phyloP scores from a whole-genome alignment of 441 rosid genomes.

The Isatis lusitanica region DNA sequence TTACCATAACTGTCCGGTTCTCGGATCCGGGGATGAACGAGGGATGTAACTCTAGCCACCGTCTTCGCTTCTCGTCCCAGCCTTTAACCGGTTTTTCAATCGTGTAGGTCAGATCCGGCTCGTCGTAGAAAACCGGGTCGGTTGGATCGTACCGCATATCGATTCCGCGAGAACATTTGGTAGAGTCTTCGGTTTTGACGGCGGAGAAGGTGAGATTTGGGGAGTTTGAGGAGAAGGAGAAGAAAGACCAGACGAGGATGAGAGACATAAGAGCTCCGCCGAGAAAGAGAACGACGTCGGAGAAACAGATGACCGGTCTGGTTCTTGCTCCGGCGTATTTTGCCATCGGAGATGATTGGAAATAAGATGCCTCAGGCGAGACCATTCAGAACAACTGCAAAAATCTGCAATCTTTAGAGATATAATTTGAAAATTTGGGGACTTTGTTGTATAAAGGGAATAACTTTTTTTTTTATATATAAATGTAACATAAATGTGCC shows the following conservation, averaged over 20 bases:
- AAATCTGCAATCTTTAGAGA: neutral
- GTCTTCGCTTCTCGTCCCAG: slow-evolving; percentile 80
- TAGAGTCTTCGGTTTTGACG: slow-evolving; percentile 21
- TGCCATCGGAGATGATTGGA: slow-evolving; percentile 49
- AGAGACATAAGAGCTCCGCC: slow-evolving; percentile 59
- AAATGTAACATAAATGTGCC: neutral
- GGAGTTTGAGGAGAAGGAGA: slow-evolving; percentile 45
- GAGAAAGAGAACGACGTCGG: slow-evolving; percentile 52
- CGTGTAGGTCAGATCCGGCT: slow-evolving; percentile 58
- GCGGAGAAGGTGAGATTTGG: slow-evolving; percentile 11
- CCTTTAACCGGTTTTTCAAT: slow-evolving; percentile 54
- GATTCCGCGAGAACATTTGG: slow-evolving; percentile 33
- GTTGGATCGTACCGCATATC: slow-evolving; percentile 55
- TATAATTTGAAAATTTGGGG: neutral
- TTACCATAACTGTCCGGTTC: slow-evolving; percentile 66
- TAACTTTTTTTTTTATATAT: neutral
- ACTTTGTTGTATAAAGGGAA: slow-evolving; percentile 1
- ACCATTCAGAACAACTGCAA: slow-evolving; percentile 36
- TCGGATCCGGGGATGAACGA: slow-evolving; percentile 51
- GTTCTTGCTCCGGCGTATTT: slow-evolving; percentile 42
- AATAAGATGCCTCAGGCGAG: slow-evolving; percentile 35
- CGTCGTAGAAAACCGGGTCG: slow-evolving; percentile 70
- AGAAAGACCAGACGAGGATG: slow-evolving; percentile 66
- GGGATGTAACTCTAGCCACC: slow-evolving; percentile 75
- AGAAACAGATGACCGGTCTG: slow-evolving; percentile 34